Evolutionary conservation across 371 early-diverging fungal genomes (phyloP).

Genomic region (Rhizopus stolonifer): DNA sequence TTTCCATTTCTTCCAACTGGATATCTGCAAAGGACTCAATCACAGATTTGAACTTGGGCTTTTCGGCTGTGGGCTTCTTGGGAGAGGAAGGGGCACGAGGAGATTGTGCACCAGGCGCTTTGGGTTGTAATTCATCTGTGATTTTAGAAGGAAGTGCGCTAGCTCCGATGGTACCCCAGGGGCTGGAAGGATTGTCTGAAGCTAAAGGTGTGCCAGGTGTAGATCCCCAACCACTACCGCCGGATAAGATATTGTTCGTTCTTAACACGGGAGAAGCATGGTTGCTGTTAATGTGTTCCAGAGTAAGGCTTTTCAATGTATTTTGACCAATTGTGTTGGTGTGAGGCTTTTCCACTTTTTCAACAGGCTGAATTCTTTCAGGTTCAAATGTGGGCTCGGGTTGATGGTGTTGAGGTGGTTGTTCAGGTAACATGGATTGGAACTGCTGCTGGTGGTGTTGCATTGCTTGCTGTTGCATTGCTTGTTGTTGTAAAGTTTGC

Average conservation of each 20-base stretch:
- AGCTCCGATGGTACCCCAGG: conserved; percentile 37
- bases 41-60: conserved; percentile 10
- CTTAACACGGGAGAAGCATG: conserved; percentile 30
- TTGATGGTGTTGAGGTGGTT: not conserved
- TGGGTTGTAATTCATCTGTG: conserved; percentile 31
- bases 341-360: conserved; percentile 15
- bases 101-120: conserved; percentile 33
- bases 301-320: conserved; percentile 14
- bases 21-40: conserved; percentile 26
- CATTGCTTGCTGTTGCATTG: conserved; percentile 23
- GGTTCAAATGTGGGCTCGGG: not conserved
- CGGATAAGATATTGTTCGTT: conserved; percentile 18
- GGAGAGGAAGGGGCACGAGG: conserved; percentile 33
- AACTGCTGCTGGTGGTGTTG: conserved; percentile 31
- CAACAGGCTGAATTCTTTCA: conserved; percentile 16
- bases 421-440: conserved; percentile 12
- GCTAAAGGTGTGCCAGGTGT: conserved; percentile 46
- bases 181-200: conserved; percentile 30
- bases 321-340: conserved; percentile 17
- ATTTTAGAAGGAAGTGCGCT: conserved; percentile 29
- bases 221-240: conserved; percentile 35
- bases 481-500: not conserved
- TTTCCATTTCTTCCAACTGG: conserved; percentile 19
- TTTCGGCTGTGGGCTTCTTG: conserved; percentile 16
- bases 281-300: conserved; percentile 19